A percentile compares a stretch with the other conserved stretches of the same genome.
phyloP scores from a whole-genome alignment of 306 rosid genomes.

The Cucurbita maxima region DNA sequence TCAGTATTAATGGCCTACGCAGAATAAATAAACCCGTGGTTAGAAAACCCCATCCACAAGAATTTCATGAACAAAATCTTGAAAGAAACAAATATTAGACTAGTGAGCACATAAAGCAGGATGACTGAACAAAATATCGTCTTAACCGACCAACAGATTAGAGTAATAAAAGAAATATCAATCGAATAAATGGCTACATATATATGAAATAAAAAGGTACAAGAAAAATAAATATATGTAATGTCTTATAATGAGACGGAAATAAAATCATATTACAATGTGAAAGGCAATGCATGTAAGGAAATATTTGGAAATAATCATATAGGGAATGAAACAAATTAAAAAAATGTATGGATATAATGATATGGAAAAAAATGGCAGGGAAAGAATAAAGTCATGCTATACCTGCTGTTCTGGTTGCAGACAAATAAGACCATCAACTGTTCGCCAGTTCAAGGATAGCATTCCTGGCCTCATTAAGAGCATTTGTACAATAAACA shows the following conservation, averaged over 20 bases:
- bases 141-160: neutral
- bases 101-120: neutral
- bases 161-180: neutral
- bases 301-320: too few relatives aligned
- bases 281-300: too few relatives aligned
- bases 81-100: neutral
- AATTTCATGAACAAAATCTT: neutral
- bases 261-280: too few relatives aligned
- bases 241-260: too few relatives aligned
- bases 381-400: neutral
- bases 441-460: slow-evolving; percentile 26
- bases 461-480: slow-evolving; percentile 39
- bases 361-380: neutral
- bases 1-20: neutral
- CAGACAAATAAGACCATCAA: slow-evolving; percentile 4
- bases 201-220: too few relatives aligned
- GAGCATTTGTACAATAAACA: slow-evolving; percentile 24
- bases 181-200: neutral
- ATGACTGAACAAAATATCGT: neutral
- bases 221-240: too few relatives aligned
- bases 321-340: too few relatives aligned
- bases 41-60: neutral
- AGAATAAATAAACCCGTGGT: neutral
- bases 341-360: neutral
- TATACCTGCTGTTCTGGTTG: neutral